Evolutionary conservation across 768 basidiomycete species (phyloP), one percentile per base, ranked within the genome.

Genomic region (Amanita jacksonii): DNA sequence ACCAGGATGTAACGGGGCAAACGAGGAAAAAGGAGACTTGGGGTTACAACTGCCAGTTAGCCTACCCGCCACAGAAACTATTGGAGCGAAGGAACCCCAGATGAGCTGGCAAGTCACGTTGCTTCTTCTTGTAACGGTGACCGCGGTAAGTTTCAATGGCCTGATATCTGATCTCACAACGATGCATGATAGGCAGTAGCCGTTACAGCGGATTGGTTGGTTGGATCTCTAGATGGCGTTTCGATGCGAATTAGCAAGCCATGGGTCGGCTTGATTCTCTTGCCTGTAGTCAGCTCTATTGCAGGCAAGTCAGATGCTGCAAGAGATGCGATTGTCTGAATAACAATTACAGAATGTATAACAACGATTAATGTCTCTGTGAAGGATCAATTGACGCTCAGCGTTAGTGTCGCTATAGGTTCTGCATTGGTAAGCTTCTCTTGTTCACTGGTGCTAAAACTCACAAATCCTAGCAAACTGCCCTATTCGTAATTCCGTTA

Each of bases 321-420:
- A 20, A 25, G 1, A 27, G 28, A 41, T 53, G 19, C 24, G 30
- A 3, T 8, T 8, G 6, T 28, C 25, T 36, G 28, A 15, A 23
- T 34, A 9, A 36, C 16, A 23, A 34, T 52, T 50, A 43, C 60
- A 76, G 92, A 96, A 63, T 90, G 88, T 51, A 77, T 91, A 44
- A 93, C 86, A 5, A 89, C 90, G 8, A 74, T 96, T 49, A 88
- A 81, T 28, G 86, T 88, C n/a, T 89, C 91, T 0, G 82, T 87
- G 39, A 81, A 83, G 61, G 79, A 81, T 54, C 85, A 88, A 57
- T 68, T 93, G 32, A 80, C 84, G 41, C 72, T 93, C 13, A 86
- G 85, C 46, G 74, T 92, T 47, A 84, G 85, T 35, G 85, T 92
- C 15, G 85, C 89, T 13, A 81, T 89, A 31, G 83, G 86, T 19